These are phyloP conservation scores for Boletus pseudopeckii DNA, from an alignment of 768 basidiomycete species.

Conservation along the genomic window DNA sequence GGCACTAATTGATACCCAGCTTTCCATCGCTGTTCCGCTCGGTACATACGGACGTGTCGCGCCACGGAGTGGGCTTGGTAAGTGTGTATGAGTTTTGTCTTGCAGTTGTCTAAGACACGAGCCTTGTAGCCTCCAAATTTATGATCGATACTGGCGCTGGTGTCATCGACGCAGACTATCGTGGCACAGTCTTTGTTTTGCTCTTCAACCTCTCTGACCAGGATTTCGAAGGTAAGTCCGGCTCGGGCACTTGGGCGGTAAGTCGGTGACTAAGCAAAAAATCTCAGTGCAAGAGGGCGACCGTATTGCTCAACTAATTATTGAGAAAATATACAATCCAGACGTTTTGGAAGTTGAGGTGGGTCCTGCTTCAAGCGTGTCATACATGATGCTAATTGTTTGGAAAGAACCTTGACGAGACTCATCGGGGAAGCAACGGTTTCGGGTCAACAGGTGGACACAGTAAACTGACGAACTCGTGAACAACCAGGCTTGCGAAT, in stretches of 20 bases:
- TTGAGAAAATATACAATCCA: constrained; percentile 87
- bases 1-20: constrained; percentile 85
- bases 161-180: constrained; percentile 95
- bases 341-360: constrained; percentile 85
- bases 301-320: constrained; percentile 91
- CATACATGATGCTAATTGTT: constrained; percentile 1
- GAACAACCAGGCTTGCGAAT: background rate
- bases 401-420: constrained; percentile 76
- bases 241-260: background rate
- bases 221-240: constrained; percentile 73
- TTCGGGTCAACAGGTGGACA: constrained; percentile 97
- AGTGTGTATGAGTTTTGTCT: constrained; percentile 24
- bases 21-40: constrained; percentile 89
- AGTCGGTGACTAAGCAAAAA: background rate
- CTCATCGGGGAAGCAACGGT: constrained; percentile 77
- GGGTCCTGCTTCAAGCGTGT: constrained; percentile 7
- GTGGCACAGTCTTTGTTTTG: constrained; percentile 86
- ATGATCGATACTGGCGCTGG: constrained; percentile 99
- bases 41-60: constrained; percentile 98
- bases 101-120: background rate
- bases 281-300: constrained; percentile 83
- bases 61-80: constrained; percentile 92
- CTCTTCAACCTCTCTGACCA: constrained; percentile 89
- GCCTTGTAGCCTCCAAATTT: constrained; percentile 79
- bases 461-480: constrained; percentile 35